Percentiles rank a stretch among this genome's conserved stretches.
phyloP scores from a whole-genome alignment of 2,329 filamentous ascomycete genomes.

The Aspergillus ustus region DNA sequence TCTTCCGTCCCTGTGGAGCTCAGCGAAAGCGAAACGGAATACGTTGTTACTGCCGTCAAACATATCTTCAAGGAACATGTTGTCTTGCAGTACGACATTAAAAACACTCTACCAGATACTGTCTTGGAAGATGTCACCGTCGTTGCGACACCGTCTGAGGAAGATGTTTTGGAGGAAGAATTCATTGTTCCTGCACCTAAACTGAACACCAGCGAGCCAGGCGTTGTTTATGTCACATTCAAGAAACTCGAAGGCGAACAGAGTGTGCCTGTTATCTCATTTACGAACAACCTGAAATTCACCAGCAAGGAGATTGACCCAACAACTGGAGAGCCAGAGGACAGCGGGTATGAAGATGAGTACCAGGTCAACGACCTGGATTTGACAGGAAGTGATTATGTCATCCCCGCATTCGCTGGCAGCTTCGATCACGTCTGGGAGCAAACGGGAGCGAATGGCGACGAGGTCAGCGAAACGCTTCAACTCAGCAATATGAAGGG shows the following conservation, averaged over 20 bases:
- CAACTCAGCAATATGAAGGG: slow-evolving; percentile 87
- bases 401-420: slow-evolving; percentile 89
- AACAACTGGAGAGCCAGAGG: slow-evolving; percentile 88
- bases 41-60: slow-evolving; percentile 91
- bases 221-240: slow-evolving; percentile 94
- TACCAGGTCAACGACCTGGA: slow-evolving; percentile 96
- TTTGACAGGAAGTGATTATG: slow-evolving; percentile 87
- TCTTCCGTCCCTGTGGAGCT: slow-evolving; percentile 85
- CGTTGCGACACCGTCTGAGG: slow-evolving; percentile 76
- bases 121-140: slow-evolving; percentile 89
- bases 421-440: slow-evolving; percentile 97
- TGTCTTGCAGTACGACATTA: slow-evolving; percentile 94
- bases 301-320: slow-evolving; percentile 98
- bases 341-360: slow-evolving; percentile 92
- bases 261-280: slow-evolving; percentile 77
- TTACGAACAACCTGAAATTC: slow-evolving; percentile 94
- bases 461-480: slow-evolving; percentile 89
- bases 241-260: slow-evolving; percentile 77
- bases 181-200: slow-evolving; percentile 91
- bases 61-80: slow-evolving; percentile 98
- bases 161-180: slow-evolving; percentile 77
- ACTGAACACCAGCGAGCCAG: slow-evolving; percentile 81
- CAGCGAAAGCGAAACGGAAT: slow-evolving; percentile 96
- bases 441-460: slow-evolving; percentile 83
- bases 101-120: slow-evolving; percentile 92